phyloP scores from a whole-genome alignment of 345 rosid species.

The Fremontodendron californicum region DNA sequence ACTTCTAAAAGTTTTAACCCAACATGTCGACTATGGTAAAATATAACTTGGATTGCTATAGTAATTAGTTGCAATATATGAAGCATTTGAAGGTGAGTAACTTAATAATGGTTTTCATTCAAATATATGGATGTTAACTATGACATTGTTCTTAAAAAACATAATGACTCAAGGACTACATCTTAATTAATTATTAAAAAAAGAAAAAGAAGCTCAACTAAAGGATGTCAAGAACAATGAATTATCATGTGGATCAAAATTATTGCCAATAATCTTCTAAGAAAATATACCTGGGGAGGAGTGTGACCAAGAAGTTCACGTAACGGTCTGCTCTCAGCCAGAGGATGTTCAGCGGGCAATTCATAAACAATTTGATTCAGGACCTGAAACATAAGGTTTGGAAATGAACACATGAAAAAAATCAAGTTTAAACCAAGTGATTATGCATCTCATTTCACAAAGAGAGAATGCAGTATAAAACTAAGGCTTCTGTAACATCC shows the following conservation, averaged over 20 bases:
- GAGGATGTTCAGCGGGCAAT: constrained; percentile 87
- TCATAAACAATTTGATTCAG: constrained; percentile 86
- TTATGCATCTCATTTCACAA: neutral
- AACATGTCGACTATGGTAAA: neutral
- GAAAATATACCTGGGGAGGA: constrained; percentile 57
- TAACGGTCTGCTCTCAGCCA: constrained; percentile 78
- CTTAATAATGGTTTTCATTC: neutral
- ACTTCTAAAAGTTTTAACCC: neutral
- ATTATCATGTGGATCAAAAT: neutral
- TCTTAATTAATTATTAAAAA: neutral
- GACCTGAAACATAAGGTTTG: constrained; percentile 41
- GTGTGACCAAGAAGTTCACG: constrained; percentile 88
- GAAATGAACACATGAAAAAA: constrained; percentile 6
- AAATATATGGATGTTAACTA: neutral
- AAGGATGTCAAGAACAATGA: neutral
- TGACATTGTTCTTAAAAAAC: neutral
- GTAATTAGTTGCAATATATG: neutral
- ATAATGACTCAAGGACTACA: neutral
- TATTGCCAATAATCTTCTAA: neutral
- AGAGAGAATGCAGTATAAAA: neutral
- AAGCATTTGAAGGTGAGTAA: neutral
- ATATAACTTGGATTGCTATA: neutral
- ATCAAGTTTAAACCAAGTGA: neutral
- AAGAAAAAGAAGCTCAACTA: no score
- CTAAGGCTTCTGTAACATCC: neutral